These are phyloP conservation scores for Hymenoscyphus infarciens DNA, from an alignment of 2,329 filamentous ascomycete species.

Conservation along the genomic window DNA sequence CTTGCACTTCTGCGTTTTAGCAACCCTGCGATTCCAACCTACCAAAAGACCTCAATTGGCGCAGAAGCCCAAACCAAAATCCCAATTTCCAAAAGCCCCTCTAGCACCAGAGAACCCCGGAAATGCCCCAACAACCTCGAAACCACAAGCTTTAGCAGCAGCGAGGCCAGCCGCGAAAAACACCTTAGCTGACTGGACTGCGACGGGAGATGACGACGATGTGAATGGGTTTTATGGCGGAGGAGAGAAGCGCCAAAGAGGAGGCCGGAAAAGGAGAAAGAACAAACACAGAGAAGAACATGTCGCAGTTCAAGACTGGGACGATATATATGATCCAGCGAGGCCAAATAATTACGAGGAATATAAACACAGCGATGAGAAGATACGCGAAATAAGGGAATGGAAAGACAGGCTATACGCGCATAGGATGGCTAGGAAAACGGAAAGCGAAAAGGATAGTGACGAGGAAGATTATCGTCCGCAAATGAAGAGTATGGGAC, in stretches of 20 bases:
- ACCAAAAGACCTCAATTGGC: slow-evolving; percentile 72
- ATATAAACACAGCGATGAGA: slow-evolving; percentile 80
- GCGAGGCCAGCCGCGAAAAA: slow-evolving; percentile 54
- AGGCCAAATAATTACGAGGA: slow-evolving; percentile 81
- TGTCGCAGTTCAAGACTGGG: slow-evolving; percentile 69
- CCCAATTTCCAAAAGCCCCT: slow-evolving; percentile 50
- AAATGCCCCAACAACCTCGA: slow-evolving; percentile 28
- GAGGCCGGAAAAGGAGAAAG: slow-evolving; percentile 62
- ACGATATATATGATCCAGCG: slow-evolving; percentile 83
- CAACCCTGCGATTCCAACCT: slow-evolving; percentile 79
- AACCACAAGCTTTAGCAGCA: slow-evolving; percentile 32
- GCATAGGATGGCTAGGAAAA: slow-evolving; percentile 53
- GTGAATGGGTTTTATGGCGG: slow-evolving; percentile 58
- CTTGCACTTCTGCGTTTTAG: slow-evolving; percentile 36
- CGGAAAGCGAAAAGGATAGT: slow-evolving; percentile 42
- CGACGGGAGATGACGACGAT: slow-evolving; percentile 76
- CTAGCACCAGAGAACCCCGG: slow-evolving; percentile 25
- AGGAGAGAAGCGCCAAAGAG: slow-evolving; percentile 62
- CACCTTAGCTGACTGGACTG: slow-evolving; percentile 77
- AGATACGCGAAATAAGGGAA: slow-evolving; percentile 72
- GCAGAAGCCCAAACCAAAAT: slow-evolving; percentile 59
- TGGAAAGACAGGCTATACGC: slow-evolving; percentile 82
- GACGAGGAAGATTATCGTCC: slow-evolving; percentile 44
- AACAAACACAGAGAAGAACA: slow-evolving; percentile 69
- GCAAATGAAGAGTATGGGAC: slow-evolving; percentile 44